A percentile compares a stretch with the other conserved stretches of the same genome.
Evolutionary conservation across 2,329 filamentous ascomycete species (phyloP).

Genomic region (Ceratocystis diversiconidia): DNA sequence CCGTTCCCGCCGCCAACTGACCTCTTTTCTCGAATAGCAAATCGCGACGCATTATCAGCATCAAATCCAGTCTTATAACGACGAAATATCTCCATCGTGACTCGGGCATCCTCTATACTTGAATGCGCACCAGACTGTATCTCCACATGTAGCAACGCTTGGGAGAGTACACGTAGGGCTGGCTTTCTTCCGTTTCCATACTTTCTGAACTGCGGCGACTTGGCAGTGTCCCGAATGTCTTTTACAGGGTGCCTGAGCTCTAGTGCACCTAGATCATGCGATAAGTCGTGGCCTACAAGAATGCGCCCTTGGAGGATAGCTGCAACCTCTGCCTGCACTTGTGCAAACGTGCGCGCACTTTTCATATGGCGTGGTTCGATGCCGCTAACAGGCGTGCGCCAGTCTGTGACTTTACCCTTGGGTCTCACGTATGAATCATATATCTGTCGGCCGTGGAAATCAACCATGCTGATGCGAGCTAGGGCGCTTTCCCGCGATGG

Average conservation of each 20-base stretch:
- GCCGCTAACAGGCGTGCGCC: constrained; percentile 76
- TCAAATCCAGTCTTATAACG: constrained; percentile 77
- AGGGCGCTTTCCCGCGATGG: constrained; percentile 58
- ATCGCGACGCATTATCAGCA: constrained; percentile 58
- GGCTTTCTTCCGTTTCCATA: constrained; percentile 55
- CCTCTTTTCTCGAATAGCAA: constrained; percentile 22
- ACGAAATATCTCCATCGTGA: constrained; percentile 78
- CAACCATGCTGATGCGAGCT: constrained; percentile 78
- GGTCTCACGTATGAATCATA: constrained; percentile 88
- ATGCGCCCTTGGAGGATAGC: constrained; percentile 55
- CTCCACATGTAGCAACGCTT: constrained; percentile 43
- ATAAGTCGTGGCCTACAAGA: constrained; percentile 70
- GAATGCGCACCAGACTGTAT: constrained; percentile 52
- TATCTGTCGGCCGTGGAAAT: constrained; percentile 82
- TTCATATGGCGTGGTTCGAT: constrained; percentile 61
- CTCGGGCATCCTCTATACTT: constrained; percentile 66
- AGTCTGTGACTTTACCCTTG: constrained; percentile 68
- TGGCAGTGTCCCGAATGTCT: constrained; percentile 74
- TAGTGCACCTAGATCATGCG: constrained; percentile 64
- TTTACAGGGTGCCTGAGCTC: constrained; percentile 63
- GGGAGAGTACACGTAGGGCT: constrained; percentile 44
- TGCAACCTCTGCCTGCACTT: constrained; percentile 61
- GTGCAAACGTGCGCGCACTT: constrained; percentile 53
- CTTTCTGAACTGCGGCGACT: constrained; percentile 59
- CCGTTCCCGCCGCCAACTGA: too few species aligned